Evolutionary conservation across 306 rosid genomes (phyloP), one percentile per base, ranked within the genome.

Genomic region (Sesbania bispinosa): DNA sequence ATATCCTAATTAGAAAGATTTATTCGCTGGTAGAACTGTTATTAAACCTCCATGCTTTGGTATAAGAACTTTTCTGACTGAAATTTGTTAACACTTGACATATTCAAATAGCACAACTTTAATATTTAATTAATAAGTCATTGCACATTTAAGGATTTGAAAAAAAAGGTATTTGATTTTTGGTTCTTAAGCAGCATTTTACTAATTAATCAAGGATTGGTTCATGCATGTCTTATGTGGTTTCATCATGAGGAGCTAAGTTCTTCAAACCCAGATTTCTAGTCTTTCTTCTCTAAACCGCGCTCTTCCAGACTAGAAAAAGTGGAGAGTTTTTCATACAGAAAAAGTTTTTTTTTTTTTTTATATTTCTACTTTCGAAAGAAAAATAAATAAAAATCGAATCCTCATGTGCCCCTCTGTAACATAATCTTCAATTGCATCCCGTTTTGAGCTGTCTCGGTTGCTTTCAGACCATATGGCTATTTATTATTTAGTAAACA

Each of bases 1-100:
- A 73, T 33, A 35, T 48, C 43, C 51, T 50, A 80, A 69, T 71
- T 73, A 80, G 88, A 73, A 77, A 73, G 62, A 62, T 75, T 81
- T 74, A 76, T 71, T 79, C 19, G 63, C 47, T 70, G 53, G 67
- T 64, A 62, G 66, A 66, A 42, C 7, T 20, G 66, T 72, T 79
- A 59, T 68, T 42, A 66, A 65, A 69, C 46, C 64, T 64, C 60
- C 43, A 24, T 70, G 21, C 15, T 42, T 39, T 58, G 70, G 73
- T 69, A 6, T 72, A 59, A 41, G 74, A 76, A 75, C 76, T 77
- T 58, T 20, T 33, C 35, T 51, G 4, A 27, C 71, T 48, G 35
- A 76, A 48, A 68, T 79, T 46, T 58, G 69, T 72, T 71, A 55
- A 69, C n/a, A n/a, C n/a, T 35, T 35, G 23, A 63, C 81, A 67